Conservation (phyloP, 73 alveolate species). For the Tetrahymena elliotti region DNA sequence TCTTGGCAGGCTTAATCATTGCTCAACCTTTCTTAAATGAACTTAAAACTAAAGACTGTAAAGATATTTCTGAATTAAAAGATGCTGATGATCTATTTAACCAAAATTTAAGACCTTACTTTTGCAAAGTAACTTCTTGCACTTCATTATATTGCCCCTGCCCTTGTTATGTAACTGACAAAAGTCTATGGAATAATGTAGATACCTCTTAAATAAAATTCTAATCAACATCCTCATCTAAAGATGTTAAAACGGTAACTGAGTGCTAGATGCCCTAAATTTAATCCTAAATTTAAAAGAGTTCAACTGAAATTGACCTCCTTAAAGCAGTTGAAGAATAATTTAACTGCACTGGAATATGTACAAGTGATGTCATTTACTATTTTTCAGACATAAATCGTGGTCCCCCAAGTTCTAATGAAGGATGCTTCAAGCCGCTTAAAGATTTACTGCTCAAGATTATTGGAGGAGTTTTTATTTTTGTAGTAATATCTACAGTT, state of each 20-base stretch:
- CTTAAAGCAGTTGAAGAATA: neutral
- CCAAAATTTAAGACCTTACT: neutral
- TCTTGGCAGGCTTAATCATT: neutral
- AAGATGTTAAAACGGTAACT: neutral
- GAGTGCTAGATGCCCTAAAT: neutral
- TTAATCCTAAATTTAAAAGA: neutral
- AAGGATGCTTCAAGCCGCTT: neutral
- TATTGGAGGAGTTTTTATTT: neutral
- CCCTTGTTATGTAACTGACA: neutral
- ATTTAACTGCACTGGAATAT: neutral
- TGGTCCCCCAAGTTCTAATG: neutral
- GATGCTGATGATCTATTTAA: neutral
- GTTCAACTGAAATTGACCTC: neutral
- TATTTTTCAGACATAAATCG: neutral
- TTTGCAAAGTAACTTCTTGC: neutral
- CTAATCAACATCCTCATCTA: neutral
- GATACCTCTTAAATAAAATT: neutral
- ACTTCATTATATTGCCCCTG: neutral
- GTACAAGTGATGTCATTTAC: neutral
- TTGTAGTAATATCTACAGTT: neutral
- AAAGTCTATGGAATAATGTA: neutral
- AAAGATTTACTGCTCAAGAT: neutral
- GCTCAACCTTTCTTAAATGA: neutral
- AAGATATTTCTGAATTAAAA: neutral
- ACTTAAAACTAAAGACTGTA: neutral